Percentiles rank a stretch among this genome's conserved stretches.
These are phyloP conservation scores for Thalassiosira livingstoniorum DNA, from an alignment of 352 stramenopile species.

Conservation along the genomic window DNA sequence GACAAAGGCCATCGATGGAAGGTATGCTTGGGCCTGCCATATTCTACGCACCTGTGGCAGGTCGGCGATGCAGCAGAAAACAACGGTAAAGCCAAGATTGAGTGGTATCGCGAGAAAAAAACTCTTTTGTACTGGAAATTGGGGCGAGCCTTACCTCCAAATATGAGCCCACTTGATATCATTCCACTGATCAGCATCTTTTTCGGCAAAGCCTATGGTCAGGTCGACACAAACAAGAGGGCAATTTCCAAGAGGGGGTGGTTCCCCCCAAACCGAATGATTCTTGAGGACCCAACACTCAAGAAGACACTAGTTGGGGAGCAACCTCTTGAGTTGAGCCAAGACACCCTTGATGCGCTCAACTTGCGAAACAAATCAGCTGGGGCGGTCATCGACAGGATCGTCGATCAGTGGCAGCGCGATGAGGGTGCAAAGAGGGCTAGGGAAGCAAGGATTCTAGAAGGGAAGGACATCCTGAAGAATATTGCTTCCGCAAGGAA, in stretches of 20 bases:
- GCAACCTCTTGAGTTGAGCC: too few species aligned
- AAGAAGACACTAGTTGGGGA: too few species aligned
- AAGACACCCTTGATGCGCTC: too few species aligned
- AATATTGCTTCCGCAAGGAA: neutral
- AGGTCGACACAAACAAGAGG: constrained; percentile 5
- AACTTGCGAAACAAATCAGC: too few species aligned
- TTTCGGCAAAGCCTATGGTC: constrained; percentile 4
- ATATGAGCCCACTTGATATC: constrained; percentile 21
- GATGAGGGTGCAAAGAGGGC: too few species aligned
- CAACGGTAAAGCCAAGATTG: constrained; percentile 29
- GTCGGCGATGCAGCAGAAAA: constrained; percentile 33
- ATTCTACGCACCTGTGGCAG: constrained; percentile 36
- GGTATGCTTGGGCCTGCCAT: constrained; percentile 21
- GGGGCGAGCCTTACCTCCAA: neutral
- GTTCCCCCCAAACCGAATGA: constrained; percentile 14
- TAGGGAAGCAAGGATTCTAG: too few species aligned
- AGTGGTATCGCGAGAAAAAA: constrained; percentile 21
- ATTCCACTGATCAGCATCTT: constrained; percentile 23
- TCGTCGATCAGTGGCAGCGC: too few species aligned
- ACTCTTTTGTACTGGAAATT: constrained; percentile 8
- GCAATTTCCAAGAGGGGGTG: constrained; percentile 15
- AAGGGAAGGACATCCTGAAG: neutral
- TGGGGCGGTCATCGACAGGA: too few species aligned
- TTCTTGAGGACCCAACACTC: constrained; percentile 1
- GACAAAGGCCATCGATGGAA: constrained; percentile 21